Base-by-base conservation (phyloP, 2,329 filamentous ascomycete species). In the Domatiomyces globalis region DNA sequence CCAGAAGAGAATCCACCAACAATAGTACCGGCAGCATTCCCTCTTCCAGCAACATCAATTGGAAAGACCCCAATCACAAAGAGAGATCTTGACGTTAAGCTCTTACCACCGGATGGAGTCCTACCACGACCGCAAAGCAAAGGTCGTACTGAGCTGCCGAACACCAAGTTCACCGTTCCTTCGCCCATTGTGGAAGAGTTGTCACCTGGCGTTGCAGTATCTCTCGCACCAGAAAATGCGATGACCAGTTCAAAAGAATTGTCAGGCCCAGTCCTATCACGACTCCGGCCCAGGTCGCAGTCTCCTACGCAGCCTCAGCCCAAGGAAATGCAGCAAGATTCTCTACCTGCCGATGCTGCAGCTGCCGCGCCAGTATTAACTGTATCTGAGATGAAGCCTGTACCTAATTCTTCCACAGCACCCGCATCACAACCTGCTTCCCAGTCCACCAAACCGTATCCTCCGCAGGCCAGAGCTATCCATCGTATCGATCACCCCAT, bases 401-500 rank as follows among this genome's bases (percentile, higher is more conserved):
- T 39, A 15, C 12, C 33, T 39, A 39, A 15, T 15, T 15, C 33
- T 15, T 10, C 10, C 12, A 15, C 15, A 15, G 33, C 15, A 5
- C 9, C 33, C 4, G 33, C 33, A 39, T 15, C 33, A 5, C 33
- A 39, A 15, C 33, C 33, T 15, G 15, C 33, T 15, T 4, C 33
- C 12, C 10, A 39, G 10, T 15, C 33, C 12, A 15, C 33, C 1
- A 39, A 39, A 15, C 33, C 12, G 12, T 39, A 39, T 39, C 33
- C 12, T 39, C 10, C 33, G 15, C 33, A 15, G 12, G 33, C 15
- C 33, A 10, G 12, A 39, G 33, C 33, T 15, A 15, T 39, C 12
- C 33, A 15, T 10, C 33, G 15, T 10, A 39, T 39, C 33, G 33
- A 39, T 45, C 52, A 53, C 17, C 56, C 54, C 6, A 52, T 52